phyloP scores from a whole-genome alignment of 2,329 filamentous ascomycete genomes.

The Arachnomyces sp. region DNA sequence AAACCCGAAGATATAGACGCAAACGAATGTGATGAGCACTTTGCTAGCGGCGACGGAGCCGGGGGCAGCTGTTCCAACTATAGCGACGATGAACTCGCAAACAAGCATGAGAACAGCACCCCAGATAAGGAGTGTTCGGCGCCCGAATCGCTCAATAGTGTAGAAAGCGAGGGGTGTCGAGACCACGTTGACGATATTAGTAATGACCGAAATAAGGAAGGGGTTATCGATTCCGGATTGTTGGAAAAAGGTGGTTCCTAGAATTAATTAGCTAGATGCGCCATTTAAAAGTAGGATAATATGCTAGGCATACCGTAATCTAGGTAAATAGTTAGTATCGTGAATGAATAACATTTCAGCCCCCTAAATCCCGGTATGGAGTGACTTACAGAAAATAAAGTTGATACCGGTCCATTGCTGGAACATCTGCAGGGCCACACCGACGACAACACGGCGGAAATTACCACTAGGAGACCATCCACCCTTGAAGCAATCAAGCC shows the following conservation, averaged over 20 bases:
- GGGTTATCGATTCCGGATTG: constrained; percentile 65
- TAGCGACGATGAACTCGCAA: constrained; percentile 80
- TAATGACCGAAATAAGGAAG: constrained; percentile 78
- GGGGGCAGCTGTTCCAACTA: constrained; percentile 58
- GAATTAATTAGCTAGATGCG: constrained; percentile 35
- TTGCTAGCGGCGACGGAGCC: constrained; percentile 36
- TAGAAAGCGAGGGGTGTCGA: constrained; percentile 85
- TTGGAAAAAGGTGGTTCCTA: constrained; percentile 76
- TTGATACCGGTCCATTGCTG: constrained; percentile 80
- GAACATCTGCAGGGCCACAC: constrained; percentile 71
- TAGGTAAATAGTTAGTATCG: neutral
- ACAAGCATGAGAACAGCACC: constrained; percentile 76
- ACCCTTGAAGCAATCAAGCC: constrained; percentile 57
- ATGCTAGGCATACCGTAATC: neutral
- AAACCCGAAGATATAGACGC: constrained; percentile 90
- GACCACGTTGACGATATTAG: constrained; percentile 77
- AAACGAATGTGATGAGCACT: constrained; percentile 78
- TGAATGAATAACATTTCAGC: no score
- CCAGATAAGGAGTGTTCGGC: constrained; percentile 68
- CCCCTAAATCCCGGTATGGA: no score
- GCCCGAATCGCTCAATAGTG: constrained; percentile 72
- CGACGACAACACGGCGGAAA: constrained; percentile 60
- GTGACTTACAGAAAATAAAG: constrained; percentile 62
- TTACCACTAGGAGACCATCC: constrained; percentile 46
- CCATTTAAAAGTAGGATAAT: no score